Evolutionary conservation across 495 filamentous ascomycete species (phyloP), one percentile per base, ranked within the genome.

Genomic region (Ramalina intermedia): DNA sequence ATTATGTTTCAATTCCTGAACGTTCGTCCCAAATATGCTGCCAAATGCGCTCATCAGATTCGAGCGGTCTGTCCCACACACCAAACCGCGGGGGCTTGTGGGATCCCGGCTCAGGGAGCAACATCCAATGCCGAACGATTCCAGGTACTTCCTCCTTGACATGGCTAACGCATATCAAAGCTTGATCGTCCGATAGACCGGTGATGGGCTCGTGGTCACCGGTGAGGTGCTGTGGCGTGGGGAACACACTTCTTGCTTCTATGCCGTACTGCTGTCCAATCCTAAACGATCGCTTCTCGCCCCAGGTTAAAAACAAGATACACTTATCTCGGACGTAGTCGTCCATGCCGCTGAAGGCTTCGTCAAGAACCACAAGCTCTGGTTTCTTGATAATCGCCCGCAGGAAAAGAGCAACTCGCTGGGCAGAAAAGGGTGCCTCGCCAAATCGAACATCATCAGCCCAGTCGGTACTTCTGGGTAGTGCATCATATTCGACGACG

Each of bases 331-430:
- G 73, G n/a, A 91, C 75, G 0, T 69, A 70, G 37, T 82, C 78
- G 50, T 89, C 80, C 79, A 98, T 86, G 24, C 90, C 88, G 40
- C 84, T 87, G 57, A 94, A 93, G 0, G 91, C 79, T 63, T 98
- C 91, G 57, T 96, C 91, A 2, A 96, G 75, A 36, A 98, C 84
- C 27, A 96, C 72, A 39, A 98, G 74, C 51, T 96, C 90, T 0
- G 88, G 86, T 47, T 74, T 74, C 53, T 87, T 83, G 55, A 91
- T 75, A 33, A 93, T 66, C 14, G 90, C 84, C 6, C 93, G 78
- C 24, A 96, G 67, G 63, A 96, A 91, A 2, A 98, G 75, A 9
- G 82, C 72, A 6, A 96, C 70, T 20, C 88, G 79, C 63, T 98
- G 91, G 1, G 86, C 78, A 6, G 78, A 80, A 56, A 86, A 82